Conservation (phyloP, 179 eudicot species). For the Beta corolliflora region DNA sequence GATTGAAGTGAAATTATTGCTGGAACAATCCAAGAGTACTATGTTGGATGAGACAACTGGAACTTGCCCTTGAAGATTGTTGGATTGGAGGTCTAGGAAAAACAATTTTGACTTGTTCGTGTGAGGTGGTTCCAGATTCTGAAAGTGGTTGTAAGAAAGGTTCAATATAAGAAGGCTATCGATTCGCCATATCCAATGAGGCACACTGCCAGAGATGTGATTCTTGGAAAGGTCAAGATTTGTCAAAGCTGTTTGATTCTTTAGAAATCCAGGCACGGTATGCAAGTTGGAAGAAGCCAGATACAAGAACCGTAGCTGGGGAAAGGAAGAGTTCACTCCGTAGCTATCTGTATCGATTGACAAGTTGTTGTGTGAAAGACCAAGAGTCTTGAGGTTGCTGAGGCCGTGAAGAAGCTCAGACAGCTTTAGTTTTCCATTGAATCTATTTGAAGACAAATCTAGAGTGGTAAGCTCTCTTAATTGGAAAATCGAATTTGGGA, state of each 20-base stretch:
- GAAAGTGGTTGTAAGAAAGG: slow-evolving; percentile 44
- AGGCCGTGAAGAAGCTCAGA: slow-evolving; percentile 30
- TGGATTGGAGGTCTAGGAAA: slow-evolving; percentile 39
- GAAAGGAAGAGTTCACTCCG: slow-evolving; percentile 17
- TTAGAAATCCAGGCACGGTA: slow-evolving; percentile 37
- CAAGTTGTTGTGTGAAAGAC: slow-evolving; percentile 46
- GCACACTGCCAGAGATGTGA: slow-evolving; percentile 42
- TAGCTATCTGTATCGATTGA: slow-evolving; percentile 19
- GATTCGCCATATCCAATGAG: slow-evolving; percentile 50
- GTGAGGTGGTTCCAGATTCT: slow-evolving; percentile 27
- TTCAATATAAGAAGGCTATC: slow-evolving; percentile 21
- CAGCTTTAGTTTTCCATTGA: slow-evolving; percentile 44
- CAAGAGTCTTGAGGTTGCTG: slow-evolving; percentile 28
- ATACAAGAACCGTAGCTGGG: slow-evolving; percentile 12
- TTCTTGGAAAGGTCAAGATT: slow-evolving; percentile 52
- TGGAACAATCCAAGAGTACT: slow-evolving; percentile 38
- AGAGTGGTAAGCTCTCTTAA: slow-evolving; percentile 27
- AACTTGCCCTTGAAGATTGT: slow-evolving; percentile 40
- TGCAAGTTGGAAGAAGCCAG: slow-evolving; percentile 46
- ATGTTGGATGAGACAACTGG: slow-evolving; percentile 23
- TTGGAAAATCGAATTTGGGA: slow-evolving; percentile 41
- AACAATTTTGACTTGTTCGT: neutral
- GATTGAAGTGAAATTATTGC: slow-evolving; percentile 40
- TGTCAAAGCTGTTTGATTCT: slow-evolving; percentile 30
- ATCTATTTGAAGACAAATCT: slow-evolving; percentile 38